Percentiles rank a stretch among this genome's conserved stretches.
These are phyloP conservation scores for Phytophthora melonis DNA, from an alignment of 352 stramenopile genomes.

Conservation along the genomic window DNA sequence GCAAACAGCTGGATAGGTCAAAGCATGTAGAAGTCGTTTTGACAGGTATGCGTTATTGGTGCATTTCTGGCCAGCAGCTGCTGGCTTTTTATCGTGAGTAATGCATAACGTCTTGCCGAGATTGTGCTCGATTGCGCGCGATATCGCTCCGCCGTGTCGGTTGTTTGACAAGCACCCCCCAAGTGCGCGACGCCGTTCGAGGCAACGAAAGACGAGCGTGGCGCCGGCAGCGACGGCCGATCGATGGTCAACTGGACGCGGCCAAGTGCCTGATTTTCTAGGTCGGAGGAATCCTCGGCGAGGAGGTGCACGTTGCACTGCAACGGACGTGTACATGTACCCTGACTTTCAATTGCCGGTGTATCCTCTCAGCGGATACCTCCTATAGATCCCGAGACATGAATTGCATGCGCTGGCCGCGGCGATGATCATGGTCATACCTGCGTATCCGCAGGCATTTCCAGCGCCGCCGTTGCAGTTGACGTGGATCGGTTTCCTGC, in stretches of 20 bases:
- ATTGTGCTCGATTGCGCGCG: background rate
- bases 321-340: no score
- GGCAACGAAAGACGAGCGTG: background rate
- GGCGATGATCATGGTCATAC: no score
- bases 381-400: constrained; percentile 2
- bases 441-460: no score
- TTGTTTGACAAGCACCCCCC: background rate
- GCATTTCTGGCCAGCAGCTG: background rate
- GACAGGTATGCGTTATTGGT: background rate
- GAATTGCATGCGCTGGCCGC: no score
- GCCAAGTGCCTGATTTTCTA: no score
- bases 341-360: background rate
- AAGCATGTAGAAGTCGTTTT: background rate
- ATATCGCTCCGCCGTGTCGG: background rate
- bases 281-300: no score
- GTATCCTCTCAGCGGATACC: constrained; percentile 10
- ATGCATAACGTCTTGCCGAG: constrained; percentile 1
- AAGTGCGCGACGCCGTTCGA: background rate
- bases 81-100: background rate
- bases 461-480: background rate
- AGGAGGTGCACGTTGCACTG: no score
- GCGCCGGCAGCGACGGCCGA: background rate
- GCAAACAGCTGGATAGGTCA: no score
- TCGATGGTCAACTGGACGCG: background rate
- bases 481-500: background rate